phyloP scores from a whole-genome alignment of 345 rosid species.

The Mallotus nudiflorus region DNA sequence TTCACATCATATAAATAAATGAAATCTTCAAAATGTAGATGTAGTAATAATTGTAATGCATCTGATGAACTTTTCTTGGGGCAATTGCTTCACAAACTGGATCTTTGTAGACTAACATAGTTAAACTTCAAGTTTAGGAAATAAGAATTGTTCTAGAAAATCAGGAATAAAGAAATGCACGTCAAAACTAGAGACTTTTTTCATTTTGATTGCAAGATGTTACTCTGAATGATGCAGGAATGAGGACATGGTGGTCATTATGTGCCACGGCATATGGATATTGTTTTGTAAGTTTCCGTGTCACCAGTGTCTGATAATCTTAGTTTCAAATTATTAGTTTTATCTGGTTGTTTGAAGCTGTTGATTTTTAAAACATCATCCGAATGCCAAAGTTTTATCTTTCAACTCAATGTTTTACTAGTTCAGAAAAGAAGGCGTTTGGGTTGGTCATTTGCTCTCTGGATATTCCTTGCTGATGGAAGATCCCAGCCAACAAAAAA shows the following conservation, averaged over 20 bases:
- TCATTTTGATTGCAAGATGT: neutral
- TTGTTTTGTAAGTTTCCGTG: constrained; percentile 49
- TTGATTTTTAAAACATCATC: neutral
- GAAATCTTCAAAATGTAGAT: too few relatives aligned
- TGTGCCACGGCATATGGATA: constrained; percentile 88
- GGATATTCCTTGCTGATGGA: constrained; percentile 89
- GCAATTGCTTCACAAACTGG: too few relatives aligned
- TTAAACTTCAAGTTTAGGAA: too few relatives aligned
- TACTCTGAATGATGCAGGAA: too few relatives aligned
- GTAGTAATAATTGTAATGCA: too few relatives aligned
- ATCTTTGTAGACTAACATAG: too few relatives aligned
- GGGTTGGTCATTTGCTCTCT: constrained; percentile 90
- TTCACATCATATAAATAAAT: too few relatives aligned
- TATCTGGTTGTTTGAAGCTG: neutral
- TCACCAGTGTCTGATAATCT: too few relatives aligned
- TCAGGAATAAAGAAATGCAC: too few relatives aligned
- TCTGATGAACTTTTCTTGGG: too few relatives aligned
- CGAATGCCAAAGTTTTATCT: neutral
- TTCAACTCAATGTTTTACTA: constrained; percentile 1
- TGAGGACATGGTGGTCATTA: constrained; percentile 77
- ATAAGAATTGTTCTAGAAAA: too few relatives aligned
- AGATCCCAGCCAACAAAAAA: constrained; percentile 50
- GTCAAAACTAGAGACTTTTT: neutral
- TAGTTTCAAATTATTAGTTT: too few relatives aligned
- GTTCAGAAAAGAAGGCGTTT: constrained; percentile 69